Evolutionary conservation across 495 filamentous ascomycete species (phyloP).

Genomic region (Penicillium salamii): DNA sequence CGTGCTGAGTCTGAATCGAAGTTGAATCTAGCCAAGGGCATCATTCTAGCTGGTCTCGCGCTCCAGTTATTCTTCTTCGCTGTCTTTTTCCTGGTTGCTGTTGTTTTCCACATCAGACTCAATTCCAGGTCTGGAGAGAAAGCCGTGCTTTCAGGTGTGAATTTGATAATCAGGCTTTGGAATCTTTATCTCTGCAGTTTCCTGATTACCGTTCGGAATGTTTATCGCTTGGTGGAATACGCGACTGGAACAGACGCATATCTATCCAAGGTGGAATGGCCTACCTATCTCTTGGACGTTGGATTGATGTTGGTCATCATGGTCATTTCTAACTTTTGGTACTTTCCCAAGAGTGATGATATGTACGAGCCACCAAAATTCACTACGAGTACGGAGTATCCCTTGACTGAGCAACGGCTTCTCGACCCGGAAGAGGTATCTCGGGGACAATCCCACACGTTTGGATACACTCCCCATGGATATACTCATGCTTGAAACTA

Average conservation of each 20-base stretch:
- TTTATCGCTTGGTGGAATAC: constrained; percentile 58
- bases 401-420: neutral
- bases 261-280: constrained; percentile 49
- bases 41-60: constrained; percentile 57
- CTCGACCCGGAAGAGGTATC: neutral
- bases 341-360: constrained; percentile 7
- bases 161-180: neutral
- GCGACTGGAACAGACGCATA: constrained; percentile 34
- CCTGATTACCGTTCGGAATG: constrained; percentile 51
- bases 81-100: constrained; percentile 44
- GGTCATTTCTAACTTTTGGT: constrained; percentile 7
- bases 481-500: too few species aligned
- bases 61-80: constrained; percentile 58
- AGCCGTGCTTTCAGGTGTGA: neutral
- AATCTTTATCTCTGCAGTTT: neutral
- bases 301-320: constrained; percentile 47
- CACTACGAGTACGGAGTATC: neutral
- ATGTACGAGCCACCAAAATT: neutral
- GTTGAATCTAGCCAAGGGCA: constrained; percentile 29
- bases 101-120: constrained; percentile 34
- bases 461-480: neutral
- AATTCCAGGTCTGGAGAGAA: neutral
- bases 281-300: constrained; percentile 52
- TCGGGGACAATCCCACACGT: neutral
- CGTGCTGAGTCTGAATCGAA: neutral